Conservation (phyloP, 164 flowering plant species). For the Vitis riparia region DNA sequence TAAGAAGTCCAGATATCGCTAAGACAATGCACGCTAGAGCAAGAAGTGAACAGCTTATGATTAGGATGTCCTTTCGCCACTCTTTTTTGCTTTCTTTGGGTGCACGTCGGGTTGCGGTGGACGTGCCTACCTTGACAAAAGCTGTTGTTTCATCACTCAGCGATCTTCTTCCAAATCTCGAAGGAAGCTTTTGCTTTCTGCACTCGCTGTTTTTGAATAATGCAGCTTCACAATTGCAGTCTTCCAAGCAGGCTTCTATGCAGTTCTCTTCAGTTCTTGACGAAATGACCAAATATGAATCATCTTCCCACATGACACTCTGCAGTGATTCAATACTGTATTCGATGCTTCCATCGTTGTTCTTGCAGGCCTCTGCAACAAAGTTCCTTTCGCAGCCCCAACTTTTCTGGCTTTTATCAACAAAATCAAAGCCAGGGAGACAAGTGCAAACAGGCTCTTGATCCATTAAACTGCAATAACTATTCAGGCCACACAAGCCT, state of each 20-base stretch:
- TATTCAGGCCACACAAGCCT: conserved; percentile 27
- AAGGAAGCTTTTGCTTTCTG: conserved; percentile 27
- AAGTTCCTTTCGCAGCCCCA: conserved; percentile 19
- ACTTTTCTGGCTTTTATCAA: background rate
- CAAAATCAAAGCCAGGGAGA: conserved; percentile 21
- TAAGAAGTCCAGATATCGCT: conserved; percentile 3
- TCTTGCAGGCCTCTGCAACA: conserved; percentile 8
- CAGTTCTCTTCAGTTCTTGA: conserved; percentile 12
- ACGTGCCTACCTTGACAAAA: conserved; percentile 14
- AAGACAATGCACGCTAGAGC: conserved; percentile 3
- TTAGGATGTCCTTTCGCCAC: conserved; percentile 1
- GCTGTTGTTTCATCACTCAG: background rate
- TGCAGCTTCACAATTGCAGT: conserved; percentile 38
- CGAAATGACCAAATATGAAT: conserved; percentile 5
- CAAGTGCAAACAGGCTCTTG: conserved; percentile 17
- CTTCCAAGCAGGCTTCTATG: conserved; percentile 17
- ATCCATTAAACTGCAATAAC: conserved; percentile 10
- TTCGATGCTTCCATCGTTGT: background rate
- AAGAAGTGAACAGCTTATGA: conserved; percentile 3
- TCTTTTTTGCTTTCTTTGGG: background rate
- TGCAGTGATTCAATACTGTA: conserved; percentile 2
- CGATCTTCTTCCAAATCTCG: conserved; percentile 20
- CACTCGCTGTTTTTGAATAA: conserved; percentile 10
- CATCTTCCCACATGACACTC: conserved; percentile 20
- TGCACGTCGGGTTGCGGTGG: background rate